These are phyloP conservation scores for Scleromitrula shiraiana DNA, from an alignment of 2,329 filamentous ascomycete species.

Conservation along the genomic window DNA sequence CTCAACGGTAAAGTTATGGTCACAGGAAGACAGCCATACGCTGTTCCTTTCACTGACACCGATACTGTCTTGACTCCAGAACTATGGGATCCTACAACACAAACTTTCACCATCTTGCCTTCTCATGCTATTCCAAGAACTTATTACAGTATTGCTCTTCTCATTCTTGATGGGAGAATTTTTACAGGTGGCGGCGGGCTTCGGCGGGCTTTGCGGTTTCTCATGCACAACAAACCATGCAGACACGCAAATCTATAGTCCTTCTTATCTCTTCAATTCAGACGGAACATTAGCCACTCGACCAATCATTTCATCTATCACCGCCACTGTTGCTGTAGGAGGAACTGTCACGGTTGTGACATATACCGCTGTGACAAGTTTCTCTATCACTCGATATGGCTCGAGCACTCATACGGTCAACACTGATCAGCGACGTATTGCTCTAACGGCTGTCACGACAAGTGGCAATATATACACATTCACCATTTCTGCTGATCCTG, in stretches of 20 bases:
- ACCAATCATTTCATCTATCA: conserved; percentile 35
- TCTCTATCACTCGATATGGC: conserved; percentile 41
- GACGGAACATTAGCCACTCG: conserved; percentile 35
- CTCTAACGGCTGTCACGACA: conserved; percentile 30
- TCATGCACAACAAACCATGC: conserved; percentile 40
- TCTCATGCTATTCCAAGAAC: conserved; percentile 36
- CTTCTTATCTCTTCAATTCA: conserved; percentile 45
- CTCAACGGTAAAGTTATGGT: conserved; percentile 42
- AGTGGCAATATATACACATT: conserved; percentile 32
- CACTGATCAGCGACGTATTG: conserved; percentile 48
- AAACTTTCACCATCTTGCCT: conserved; percentile 34
- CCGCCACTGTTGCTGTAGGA: conserved; percentile 27
- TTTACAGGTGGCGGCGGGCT: conserved; percentile 44
- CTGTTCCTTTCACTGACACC: conserved; percentile 38
- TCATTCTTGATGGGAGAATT: conserved; percentile 43
- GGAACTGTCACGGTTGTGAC: conserved; percentile 30
- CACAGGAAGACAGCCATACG: conserved; percentile 38
- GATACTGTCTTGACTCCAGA: conserved; percentile 37
- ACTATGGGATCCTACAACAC: conserved; percentile 37
- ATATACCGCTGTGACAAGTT: conserved; percentile 25
- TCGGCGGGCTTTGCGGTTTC: conserved; percentile 44
- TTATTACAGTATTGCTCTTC: conserved; percentile 43
- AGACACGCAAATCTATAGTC: conserved; percentile 47
- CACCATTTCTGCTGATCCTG: conserved; percentile 39
- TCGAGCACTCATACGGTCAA: conserved; percentile 48